Evolutionary conservation across 2,329 filamentous ascomycete genomes (phyloP).

Genomic region (Atkinsonella texensis): DNA sequence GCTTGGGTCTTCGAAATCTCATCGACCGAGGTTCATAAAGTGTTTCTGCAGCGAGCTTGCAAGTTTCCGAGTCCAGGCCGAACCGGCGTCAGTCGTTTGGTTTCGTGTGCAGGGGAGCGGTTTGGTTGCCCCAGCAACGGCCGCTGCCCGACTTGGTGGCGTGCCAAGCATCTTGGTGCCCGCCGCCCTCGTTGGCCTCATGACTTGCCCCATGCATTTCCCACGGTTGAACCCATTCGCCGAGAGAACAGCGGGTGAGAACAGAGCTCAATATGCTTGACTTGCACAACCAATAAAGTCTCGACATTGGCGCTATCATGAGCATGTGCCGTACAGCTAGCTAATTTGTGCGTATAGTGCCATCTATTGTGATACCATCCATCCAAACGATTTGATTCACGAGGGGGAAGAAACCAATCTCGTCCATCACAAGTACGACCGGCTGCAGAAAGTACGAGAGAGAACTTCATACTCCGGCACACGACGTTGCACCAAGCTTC

Average conservation of each 20-base stretch:
- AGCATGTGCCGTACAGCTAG: too few species aligned
- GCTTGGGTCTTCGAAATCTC: background rate
- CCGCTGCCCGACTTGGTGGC: background rate
- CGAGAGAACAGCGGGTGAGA: background rate
- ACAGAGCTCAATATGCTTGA: background rate
- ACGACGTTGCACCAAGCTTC: too few species aligned
- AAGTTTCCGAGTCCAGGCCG: background rate
- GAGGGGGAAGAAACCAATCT: too few species aligned
- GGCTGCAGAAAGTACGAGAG: too few species aligned
- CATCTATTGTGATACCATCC: too few species aligned
- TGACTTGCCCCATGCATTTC: too few species aligned
- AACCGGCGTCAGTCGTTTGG: background rate
- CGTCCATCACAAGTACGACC: background rate
- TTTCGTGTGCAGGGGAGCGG: slow-evolving; percentile 10
- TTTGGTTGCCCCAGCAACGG: slow-evolving; percentile 17
- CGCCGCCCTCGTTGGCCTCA: background rate
- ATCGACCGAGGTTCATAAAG: background rate
- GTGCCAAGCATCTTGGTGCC: too few species aligned
- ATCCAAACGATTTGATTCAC: too few species aligned
- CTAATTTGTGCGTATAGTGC: too few species aligned
- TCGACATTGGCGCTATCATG: too few species aligned
- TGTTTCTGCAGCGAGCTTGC: background rate
- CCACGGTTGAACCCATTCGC: background rate
- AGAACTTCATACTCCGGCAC: too few species aligned
- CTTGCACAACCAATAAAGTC: background rate